These are phyloP conservation scores for Aspergillus awamori DNA, from an alignment of 2,329 filamentous ascomycete genomes.

Conservation along the genomic window DNA sequence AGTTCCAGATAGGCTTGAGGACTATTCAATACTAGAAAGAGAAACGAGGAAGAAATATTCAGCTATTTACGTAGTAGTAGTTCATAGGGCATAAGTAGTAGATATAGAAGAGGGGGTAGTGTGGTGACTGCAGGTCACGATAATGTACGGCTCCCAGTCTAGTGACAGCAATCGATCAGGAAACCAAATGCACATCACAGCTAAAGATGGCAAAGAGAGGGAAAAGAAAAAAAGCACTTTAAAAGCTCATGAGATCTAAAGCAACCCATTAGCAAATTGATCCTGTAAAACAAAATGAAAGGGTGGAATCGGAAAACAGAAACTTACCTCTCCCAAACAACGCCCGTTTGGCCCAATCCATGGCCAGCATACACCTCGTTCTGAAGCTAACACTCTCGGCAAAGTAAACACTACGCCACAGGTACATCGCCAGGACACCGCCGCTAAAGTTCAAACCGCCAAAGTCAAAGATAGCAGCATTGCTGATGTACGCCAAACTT, in stretches of 20 bases:
- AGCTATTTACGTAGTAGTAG: too few species aligned
- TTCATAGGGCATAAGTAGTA: too few species aligned
- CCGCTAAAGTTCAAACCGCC: slow-evolving; percentile 77
- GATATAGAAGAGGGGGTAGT: too few species aligned
- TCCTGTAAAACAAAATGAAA: background rate
- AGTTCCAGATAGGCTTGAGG: too few species aligned
- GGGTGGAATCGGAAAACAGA: background rate
- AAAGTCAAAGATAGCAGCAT: slow-evolving; percentile 92
- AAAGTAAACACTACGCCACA: slow-evolving; percentile 96
- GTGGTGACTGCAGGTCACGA: too few species aligned
- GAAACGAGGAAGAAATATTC: too few species aligned
- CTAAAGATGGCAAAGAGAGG: background rate
- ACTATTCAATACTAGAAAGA: too few species aligned
- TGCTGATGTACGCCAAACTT: slow-evolving; percentile 91
- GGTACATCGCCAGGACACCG: slow-evolving; percentile 88
- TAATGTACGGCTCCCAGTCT: too few species aligned
- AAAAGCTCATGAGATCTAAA: slow-evolving; percentile 59
- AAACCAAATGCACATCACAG: too few species aligned
- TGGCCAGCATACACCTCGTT: slow-evolving; percentile 84
- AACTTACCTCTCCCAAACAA: slow-evolving; percentile 89
- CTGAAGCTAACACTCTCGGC: slow-evolving; percentile 93
- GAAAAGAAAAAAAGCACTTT: slow-evolving; percentile 14
- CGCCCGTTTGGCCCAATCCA: slow-evolving; percentile 98
- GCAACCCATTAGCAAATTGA: slow-evolving; percentile 9
- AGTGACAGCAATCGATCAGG: too few species aligned